A percentile compares a stretch with the other conserved stretches of the same genome.
These are phyloP conservation scores for Nicotiana paniculata DNA, from an alignment of 257 asterid genomes.

Conservation along the genomic window DNA sequence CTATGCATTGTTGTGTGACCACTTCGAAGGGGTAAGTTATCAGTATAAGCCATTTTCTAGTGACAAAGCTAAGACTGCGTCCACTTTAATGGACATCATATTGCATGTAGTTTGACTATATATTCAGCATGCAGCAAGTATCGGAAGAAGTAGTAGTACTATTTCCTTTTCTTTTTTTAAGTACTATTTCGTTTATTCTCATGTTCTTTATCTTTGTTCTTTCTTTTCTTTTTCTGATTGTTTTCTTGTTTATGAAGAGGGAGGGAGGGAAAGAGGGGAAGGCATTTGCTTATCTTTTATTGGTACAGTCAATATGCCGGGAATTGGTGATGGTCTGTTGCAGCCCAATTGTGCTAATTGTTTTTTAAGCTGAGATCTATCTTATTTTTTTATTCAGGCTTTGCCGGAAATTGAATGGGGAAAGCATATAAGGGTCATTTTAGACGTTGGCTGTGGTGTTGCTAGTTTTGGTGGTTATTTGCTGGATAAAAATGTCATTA, in stretches of 20 bases:
- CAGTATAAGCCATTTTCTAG: neutral
- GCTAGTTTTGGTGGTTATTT: slow-evolving; percentile 77
- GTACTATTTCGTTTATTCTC: neutral
- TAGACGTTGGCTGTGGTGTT: slow-evolving; percentile 80
- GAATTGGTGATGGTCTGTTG: neutral
- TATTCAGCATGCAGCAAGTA: neutral
- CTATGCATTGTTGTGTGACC: neutral
- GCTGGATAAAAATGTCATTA: slow-evolving; percentile 47
- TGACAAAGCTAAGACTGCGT: neutral
- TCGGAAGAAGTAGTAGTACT: neutral
- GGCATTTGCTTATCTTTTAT: neutral
- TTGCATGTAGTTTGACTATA: neutral
- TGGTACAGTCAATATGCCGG: neutral
- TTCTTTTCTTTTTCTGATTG: neutral
- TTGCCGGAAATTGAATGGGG: slow-evolving; percentile 58
- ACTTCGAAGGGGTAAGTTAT: neutral
- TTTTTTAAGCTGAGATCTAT: neutral
- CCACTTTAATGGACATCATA: neutral
- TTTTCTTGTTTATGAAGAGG: neutral
- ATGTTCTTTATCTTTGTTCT: neutral
- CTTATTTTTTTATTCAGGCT: slow-evolving; percentile 24
- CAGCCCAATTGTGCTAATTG: neutral
- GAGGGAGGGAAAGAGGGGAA: neutral
- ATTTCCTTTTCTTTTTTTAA: neutral
- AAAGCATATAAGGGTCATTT: slow-evolving; percentile 49